Evolutionary conservation across 176 grass and related monocot genomes (phyloP).

Genomic region (Pharus latifolius): DNA sequence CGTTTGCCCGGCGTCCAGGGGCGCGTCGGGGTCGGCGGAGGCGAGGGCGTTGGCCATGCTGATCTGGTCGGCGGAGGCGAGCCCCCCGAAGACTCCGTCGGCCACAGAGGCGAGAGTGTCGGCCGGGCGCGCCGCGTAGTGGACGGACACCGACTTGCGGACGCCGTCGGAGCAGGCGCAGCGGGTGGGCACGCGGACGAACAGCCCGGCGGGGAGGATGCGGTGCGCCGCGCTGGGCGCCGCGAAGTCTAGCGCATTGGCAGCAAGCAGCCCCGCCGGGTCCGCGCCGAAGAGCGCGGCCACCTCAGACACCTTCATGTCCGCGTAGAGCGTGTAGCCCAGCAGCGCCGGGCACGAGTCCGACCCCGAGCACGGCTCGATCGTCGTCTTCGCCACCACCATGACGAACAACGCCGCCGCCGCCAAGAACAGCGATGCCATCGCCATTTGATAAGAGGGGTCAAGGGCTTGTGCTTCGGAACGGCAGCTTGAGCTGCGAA

Average conservation of each 20-base stretch:
- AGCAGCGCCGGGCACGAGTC: slow-evolving; percentile 63
- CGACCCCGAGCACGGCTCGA: slow-evolving; percentile 77
- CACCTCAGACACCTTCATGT: slow-evolving; percentile 91
- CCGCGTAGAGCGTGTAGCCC: slow-evolving; percentile 91
- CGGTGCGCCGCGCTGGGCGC: slow-evolving; percentile 45
- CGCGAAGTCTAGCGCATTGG: slow-evolving; percentile 60
- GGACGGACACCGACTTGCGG: slow-evolving; percentile 64
- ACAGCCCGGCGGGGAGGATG: slow-evolving; percentile 70
- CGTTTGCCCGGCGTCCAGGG: slow-evolving; percentile 46
- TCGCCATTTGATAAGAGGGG: slow-evolving; percentile 1
- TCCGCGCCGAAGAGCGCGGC: slow-evolving; percentile 59
- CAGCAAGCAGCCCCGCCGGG: slow-evolving; percentile 43
- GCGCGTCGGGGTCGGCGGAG: slow-evolving; percentile 40
- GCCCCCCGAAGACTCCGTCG: slow-evolving; percentile 52
- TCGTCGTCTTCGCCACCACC: slow-evolving; percentile 55
- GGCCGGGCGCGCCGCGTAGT: slow-evolving; percentile 54
- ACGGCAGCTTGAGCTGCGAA: neutral
- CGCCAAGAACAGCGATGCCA: neutral
- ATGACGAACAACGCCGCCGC: neutral
- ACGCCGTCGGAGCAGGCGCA: slow-evolving; percentile 81
- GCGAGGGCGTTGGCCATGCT: slow-evolving; percentile 49
- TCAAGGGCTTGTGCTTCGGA: too few species aligned
- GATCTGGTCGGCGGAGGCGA: slow-evolving; percentile 76
- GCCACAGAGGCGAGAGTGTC: slow-evolving; percentile 74
- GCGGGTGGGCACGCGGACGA: slow-evolving; percentile 57